Percentiles rank a stretch among this genome's conserved stretches.
Evolutionary conservation across 352 stramenopile genomes (phyloP).

Genomic region (Globisporangium acanthophoron): DNA sequence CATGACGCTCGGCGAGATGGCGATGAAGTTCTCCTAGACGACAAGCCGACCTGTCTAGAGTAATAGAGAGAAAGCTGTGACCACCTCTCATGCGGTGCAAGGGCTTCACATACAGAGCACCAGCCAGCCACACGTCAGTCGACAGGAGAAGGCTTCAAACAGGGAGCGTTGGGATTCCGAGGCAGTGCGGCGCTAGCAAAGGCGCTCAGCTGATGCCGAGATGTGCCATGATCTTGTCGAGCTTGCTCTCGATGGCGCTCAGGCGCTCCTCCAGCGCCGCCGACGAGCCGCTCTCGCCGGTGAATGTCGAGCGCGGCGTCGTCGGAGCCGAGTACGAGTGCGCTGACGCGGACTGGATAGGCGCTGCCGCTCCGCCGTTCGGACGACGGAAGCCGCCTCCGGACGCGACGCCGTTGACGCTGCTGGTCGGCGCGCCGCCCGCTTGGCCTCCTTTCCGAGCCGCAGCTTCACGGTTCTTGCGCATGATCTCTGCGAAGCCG

Average conservation of each 20-base stretch:
- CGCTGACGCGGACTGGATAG: slow-evolving; percentile 3
- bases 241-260: slow-evolving; percentile 74
- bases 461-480: slow-evolving; percentile 82
- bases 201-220: slow-evolving; percentile 53
- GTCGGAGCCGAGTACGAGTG: slow-evolving; percentile 44
- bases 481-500: slow-evolving; percentile 88
- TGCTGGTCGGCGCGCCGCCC: slow-evolving; percentile 12
- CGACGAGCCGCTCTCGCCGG: slow-evolving; percentile 12
- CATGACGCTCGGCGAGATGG: slow-evolving; percentile 75
- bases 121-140: background rate
- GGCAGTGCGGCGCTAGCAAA: background rate
- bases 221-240: slow-evolving; percentile 88
- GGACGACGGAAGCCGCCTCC: slow-evolving; percentile 9
- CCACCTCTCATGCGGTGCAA: background rate
- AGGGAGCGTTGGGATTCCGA: background rate
- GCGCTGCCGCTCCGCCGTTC: background rate
- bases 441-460: slow-evolving; percentile 37
- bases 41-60: background rate
- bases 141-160: background rate
- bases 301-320: slow-evolving; percentile 32
- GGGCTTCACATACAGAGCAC: too few species aligned
- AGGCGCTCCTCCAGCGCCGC: slow-evolving; percentile 52
- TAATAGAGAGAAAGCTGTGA: background rate
- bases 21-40: slow-evolving; percentile 73
- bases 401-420: slow-evolving; percentile 6